Conservation (phyloP, 129 eudicot species). For the Arctium lappa region DNA sequence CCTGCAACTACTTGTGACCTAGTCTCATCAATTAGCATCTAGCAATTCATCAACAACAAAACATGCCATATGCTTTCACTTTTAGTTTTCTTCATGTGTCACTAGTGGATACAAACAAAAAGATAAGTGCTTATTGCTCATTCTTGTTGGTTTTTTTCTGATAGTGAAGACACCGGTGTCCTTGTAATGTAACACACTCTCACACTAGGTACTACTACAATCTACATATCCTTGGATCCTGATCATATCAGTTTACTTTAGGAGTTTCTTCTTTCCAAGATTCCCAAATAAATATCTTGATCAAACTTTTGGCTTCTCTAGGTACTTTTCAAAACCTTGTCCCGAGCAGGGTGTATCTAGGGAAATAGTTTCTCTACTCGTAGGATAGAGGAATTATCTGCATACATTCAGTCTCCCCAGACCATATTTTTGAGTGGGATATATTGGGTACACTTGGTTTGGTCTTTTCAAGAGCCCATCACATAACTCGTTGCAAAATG, state of each 20-base stretch:
- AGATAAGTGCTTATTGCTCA: not conserved
- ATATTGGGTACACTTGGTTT: too few relatives aligned
- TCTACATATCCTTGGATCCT: not conserved
- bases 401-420: not conserved
- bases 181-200: not conserved
- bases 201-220: not conserved
- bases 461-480: not conserved
- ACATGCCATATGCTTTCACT: not conserved
- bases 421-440: not conserved
- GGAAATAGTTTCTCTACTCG: not conserved
- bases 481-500: not conserved
- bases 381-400: too few relatives aligned
- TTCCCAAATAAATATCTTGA: too few relatives aligned
- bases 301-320: too few relatives aligned
- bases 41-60: not conserved
- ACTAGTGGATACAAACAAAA: not conserved
- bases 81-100: not conserved
- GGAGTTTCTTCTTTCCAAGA: not conserved
- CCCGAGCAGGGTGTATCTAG: not conserved
- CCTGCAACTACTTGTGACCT: not conserved
- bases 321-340: too few relatives aligned
- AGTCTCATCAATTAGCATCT: not conserved
- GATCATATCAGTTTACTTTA: not conserved
- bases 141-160: not conserved
- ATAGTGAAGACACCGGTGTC: not conserved